These are phyloP conservation scores for Globisporangium cylindrosporum DNA, from an alignment of 352 stramenopile species.

Conservation along the genomic window DNA sequence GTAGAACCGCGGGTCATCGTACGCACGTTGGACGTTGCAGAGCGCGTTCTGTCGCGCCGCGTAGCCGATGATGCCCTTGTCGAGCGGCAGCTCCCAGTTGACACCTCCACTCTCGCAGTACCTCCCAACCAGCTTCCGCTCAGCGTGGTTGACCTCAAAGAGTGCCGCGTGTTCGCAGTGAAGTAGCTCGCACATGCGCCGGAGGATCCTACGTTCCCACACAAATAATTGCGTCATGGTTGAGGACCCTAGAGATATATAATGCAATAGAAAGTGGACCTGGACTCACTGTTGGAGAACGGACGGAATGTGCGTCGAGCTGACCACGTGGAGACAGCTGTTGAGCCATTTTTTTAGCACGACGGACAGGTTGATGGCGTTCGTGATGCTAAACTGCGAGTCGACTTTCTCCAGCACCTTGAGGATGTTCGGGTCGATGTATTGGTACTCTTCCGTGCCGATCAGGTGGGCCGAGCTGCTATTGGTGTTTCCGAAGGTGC, in stretches of 20 bases:
- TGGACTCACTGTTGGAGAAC: slow-evolving; percentile 33
- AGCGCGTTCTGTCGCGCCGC: slow-evolving; percentile 47
- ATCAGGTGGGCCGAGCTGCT: slow-evolving; percentile 34
- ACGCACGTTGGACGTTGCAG: slow-evolving; percentile 61
- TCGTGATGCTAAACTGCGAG: slow-evolving; percentile 83
- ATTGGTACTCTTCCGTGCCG: slow-evolving; percentile 49
- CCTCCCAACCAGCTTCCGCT: slow-evolving; percentile 30
- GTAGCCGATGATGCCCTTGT: slow-evolving; percentile 68
- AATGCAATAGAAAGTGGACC: background rate
- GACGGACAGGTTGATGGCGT: slow-evolving; percentile 59
- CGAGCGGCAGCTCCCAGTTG: slow-evolving; percentile 59
- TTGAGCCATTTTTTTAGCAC: slow-evolving; percentile 80
- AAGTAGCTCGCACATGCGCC: slow-evolving; percentile 54
- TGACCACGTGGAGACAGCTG: slow-evolving; percentile 54
- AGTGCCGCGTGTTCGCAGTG: slow-evolving; percentile 71
- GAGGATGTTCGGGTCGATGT: slow-evolving; percentile 77
- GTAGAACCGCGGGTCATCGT: slow-evolving; percentile 74
- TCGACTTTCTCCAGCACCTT: slow-evolving; percentile 83
- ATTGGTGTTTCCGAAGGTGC: background rate
- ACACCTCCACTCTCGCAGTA: slow-evolving; percentile 44
- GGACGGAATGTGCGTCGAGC: slow-evolving; percentile 42
- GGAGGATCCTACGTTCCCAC: slow-evolving; percentile 28
- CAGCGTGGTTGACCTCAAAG: slow-evolving; percentile 52
- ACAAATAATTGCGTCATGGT: background rate
- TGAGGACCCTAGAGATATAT: background rate